These are phyloP conservation scores for Anacardium occidentale DNA, from an alignment of 345 rosid genomes.

Conservation along the genomic window DNA sequence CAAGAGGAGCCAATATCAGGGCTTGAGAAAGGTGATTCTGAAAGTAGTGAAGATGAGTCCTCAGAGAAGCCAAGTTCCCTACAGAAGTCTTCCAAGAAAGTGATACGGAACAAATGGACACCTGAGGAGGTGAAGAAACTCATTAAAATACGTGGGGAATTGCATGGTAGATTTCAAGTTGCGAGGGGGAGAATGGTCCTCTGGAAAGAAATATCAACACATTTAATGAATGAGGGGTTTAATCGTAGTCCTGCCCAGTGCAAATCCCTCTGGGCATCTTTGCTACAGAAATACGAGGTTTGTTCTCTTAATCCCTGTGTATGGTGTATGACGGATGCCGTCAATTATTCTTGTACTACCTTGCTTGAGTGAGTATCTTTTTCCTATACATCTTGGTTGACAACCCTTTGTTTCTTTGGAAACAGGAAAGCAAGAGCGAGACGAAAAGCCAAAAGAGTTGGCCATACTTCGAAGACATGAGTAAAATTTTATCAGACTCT, in stretches of 20 bases:
- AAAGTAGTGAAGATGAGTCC: slow-evolving; percentile 40
- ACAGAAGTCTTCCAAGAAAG: slow-evolving; percentile 46
- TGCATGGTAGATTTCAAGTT: slow-evolving; percentile 66
- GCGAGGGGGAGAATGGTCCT: slow-evolving; percentile 91
- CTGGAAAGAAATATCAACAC: slow-evolving; percentile 85
- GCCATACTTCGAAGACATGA: slow-evolving; percentile 80
- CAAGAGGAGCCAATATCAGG: slow-evolving; percentile 22
- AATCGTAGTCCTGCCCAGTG: slow-evolving; percentile 78
- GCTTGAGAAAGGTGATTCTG: slow-evolving; percentile 32
- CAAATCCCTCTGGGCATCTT: slow-evolving; percentile 88
- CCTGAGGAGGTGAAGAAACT: slow-evolving; percentile 80
- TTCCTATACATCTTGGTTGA: neutral
- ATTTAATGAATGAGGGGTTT: slow-evolving; percentile 57
- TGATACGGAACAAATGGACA: slow-evolving; percentile 76
- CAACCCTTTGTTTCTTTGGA: neutral
- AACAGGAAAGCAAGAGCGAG: slow-evolving; percentile 64
- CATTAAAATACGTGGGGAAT: slow-evolving; percentile 64
- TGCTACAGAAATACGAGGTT: slow-evolving; percentile 87
- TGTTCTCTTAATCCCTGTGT: slow-evolving; percentile 3
- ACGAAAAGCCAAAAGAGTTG: slow-evolving; percentile 43
- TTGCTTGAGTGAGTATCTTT: neutral
- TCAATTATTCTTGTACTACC: neutral
- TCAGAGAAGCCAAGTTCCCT: slow-evolving; percentile 35
- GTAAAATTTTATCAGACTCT: slow-evolving; percentile 47
- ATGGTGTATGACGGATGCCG: neutral